A percentile compares a stretch with the other conserved stretches of the same genome.
phyloP scores from a whole-genome alignment of 2,329 filamentous ascomycete species.

The Xylariaceae sp. region DNA sequence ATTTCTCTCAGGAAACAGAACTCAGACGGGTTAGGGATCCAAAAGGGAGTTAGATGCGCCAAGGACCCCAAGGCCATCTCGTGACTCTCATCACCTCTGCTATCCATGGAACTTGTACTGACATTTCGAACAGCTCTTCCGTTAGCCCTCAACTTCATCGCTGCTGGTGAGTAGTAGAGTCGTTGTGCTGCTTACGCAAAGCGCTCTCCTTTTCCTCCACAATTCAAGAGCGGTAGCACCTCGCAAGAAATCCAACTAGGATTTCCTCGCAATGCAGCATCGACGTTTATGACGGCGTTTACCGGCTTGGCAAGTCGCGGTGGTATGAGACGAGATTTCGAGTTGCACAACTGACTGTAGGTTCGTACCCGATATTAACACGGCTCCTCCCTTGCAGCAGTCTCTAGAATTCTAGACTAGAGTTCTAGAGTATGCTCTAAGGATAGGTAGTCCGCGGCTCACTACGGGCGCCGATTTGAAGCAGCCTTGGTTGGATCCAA shows the following conservation, averaged over 20 bases:
- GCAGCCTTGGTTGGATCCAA: constrained; percentile 53
- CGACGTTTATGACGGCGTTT: constrained; percentile 2
- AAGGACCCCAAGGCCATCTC: constrained; percentile 5
- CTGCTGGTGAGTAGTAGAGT: constrained; percentile 77
- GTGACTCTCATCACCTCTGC: constrained; percentile 13
- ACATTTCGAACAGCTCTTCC: constrained; percentile 64
- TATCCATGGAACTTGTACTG: constrained; percentile 27
- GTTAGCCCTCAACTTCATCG: constrained; percentile 86
- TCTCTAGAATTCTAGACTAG: too few relatives aligned
- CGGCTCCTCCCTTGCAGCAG: constrained; percentile 27
- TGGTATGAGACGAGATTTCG: constrained; percentile 28
- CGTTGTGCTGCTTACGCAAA: constrained; percentile 31
- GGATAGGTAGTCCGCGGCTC: constrained; percentile 61
- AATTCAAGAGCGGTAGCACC: constrained; percentile 67
- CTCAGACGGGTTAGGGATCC: constrained; percentile 74
- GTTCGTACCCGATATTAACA: constrained; percentile 50
- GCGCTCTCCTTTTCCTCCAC: constrained; percentile 36
- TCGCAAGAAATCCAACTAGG: constrained; percentile 12
- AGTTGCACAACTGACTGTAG: constrained; percentile 41
- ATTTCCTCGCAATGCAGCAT: constrained; percentile 1
- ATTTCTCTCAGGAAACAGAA: constrained; percentile 76
- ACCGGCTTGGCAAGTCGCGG: neutral
- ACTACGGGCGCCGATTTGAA: constrained; percentile 82
- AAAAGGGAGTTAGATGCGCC: constrained; percentile 15
- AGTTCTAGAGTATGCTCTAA: constrained; percentile 4